Percentiles rank a stretch among this genome's conserved stretches.
phyloP scores from a whole-genome alignment of 495 filamentous ascomycete species.

The Evernia prunastri region DNA sequence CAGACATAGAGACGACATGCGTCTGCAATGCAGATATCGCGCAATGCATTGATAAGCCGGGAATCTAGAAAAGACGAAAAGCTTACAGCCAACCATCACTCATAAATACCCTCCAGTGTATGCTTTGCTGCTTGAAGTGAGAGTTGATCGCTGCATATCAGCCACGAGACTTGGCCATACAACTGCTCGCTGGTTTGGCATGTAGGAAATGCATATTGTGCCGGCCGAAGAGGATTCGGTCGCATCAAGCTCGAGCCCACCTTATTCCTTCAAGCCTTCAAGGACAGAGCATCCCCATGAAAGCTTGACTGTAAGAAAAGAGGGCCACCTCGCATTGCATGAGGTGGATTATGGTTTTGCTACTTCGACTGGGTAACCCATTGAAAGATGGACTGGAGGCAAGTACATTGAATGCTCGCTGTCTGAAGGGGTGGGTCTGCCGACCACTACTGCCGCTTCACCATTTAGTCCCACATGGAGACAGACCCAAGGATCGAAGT shows the following conservation, averaged over 20 bases:
- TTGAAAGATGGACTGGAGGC: background rate
- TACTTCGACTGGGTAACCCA: background rate
- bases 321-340: background rate
- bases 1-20: background rate
- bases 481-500: background rate
- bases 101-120: background rate
- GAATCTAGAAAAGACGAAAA: background rate
- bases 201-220: background rate
- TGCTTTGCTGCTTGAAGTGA: background rate
- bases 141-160: background rate
- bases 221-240: background rate
- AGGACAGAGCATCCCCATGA: background rate
- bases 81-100: background rate
- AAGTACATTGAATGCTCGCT: background rate
- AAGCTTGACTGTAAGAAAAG: background rate
- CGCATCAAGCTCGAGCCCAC: background rate
- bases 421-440: background rate
- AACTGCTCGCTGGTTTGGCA: background rate
- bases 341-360: background rate
- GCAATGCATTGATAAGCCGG: background rate
- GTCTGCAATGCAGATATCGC: background rate
- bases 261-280: background rate
- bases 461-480: background rate
- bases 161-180: background rate
- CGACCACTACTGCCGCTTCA: background rate